These are phyloP conservation scores for Globisporangium middletonii DNA, from an alignment of 352 stramenopile species.

Conservation along the genomic window DNA sequence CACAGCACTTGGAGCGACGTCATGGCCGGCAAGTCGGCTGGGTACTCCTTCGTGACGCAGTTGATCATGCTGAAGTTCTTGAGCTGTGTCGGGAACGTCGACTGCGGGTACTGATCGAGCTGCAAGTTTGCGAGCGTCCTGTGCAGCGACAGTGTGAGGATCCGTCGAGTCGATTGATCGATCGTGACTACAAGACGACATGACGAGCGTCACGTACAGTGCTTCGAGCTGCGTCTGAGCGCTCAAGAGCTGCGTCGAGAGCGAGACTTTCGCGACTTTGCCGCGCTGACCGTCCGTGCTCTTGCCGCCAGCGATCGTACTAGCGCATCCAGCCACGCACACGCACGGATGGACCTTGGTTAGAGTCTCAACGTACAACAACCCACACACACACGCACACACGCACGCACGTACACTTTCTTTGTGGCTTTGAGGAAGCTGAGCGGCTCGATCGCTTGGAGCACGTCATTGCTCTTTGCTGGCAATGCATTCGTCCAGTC, in stretches of 20 bases:
- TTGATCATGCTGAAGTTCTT: constrained; percentile 56
- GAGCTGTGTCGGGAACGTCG: constrained; percentile 40
- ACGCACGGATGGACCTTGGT: neutral
- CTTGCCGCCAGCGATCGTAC: constrained; percentile 40
- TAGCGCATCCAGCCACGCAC: constrained; percentile 6
- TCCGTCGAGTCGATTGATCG: no score
- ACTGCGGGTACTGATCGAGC: constrained; percentile 33
- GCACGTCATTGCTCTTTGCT: constrained; percentile 27
- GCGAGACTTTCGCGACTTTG: constrained; percentile 32
- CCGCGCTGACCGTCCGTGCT: constrained; percentile 35
- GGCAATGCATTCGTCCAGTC: constrained; percentile 24
- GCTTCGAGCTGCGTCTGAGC: constrained; percentile 28
- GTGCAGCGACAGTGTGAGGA: neutral
- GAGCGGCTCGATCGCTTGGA: constrained; percentile 27
- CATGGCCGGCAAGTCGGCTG: constrained; percentile 46
- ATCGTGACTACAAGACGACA: neutral
- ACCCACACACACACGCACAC: neutral
- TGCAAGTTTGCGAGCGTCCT: constrained; percentile 53
- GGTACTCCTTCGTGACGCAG: constrained; percentile 45
- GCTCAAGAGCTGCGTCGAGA: constrained; percentile 27
- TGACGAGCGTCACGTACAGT: constrained; percentile 23
- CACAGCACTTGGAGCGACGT: constrained; percentile 44
- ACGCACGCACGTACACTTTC: constrained; percentile 16
- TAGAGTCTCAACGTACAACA: neutral
- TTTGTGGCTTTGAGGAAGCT: constrained; percentile 24